These are phyloP conservation scores for Echeveria elegans DNA, from an alignment of 164 flowering plant genomes.

Conservation along the genomic window DNA sequence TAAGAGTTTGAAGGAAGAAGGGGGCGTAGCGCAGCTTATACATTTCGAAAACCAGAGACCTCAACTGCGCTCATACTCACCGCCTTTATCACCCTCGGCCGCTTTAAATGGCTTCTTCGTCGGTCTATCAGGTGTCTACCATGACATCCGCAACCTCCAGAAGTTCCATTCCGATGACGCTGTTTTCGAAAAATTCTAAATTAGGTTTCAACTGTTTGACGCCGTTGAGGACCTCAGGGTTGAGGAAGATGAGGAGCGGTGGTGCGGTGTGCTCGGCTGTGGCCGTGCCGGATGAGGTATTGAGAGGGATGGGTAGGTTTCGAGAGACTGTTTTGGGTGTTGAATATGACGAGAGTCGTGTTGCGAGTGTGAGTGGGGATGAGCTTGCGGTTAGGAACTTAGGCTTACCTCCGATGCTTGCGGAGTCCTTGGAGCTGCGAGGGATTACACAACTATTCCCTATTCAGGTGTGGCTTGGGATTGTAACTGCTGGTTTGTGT, in stretches of 20 bases:
- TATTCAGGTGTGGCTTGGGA: conserved; percentile 37
- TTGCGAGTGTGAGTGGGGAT: conserved; percentile 6
- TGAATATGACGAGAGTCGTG: neutral
- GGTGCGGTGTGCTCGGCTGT: conserved; percentile 4
- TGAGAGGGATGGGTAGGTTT: conserved; percentile 1
- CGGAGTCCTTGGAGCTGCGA: conserved; percentile 37
- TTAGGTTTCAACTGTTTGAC: neutral
- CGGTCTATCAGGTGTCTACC: neutral
- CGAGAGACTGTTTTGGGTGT: neutral
- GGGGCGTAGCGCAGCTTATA: no score
- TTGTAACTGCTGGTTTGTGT: neutral
- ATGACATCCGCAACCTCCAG: neutral
- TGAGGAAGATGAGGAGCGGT: neutral
- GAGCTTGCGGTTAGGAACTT: conserved; percentile 39
- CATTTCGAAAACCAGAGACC: neutral
- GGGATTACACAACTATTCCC: conserved; percentile 75
- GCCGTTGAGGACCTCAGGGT: neutral
- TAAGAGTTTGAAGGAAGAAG: neutral
- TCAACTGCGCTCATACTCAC: neutral
- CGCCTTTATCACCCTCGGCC: neutral
- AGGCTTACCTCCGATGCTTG: conserved; percentile 43
- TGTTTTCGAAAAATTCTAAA: neutral
- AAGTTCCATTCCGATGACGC: neutral
- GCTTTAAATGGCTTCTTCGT: neutral
- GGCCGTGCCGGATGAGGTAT: neutral